Base-by-base conservation (phyloP, 2,329 filamentous ascomycete species). In the Trichoderma gracile region DNA sequence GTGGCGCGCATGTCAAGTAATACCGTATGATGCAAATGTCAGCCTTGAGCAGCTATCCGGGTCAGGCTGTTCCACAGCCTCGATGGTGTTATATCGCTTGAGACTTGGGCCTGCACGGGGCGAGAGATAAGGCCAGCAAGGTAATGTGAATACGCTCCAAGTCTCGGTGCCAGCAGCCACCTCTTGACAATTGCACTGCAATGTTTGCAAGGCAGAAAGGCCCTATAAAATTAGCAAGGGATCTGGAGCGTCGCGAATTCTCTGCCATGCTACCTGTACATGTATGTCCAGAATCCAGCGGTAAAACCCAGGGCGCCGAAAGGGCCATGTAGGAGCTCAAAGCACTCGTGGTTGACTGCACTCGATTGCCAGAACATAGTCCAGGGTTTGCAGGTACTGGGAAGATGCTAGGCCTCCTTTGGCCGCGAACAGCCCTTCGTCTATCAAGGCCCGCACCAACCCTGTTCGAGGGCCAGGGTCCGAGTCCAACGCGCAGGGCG, bases 391-490 rank as follows among this genome's bases (percentile, higher is more conserved):
- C 25, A 40, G 17, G 56, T 50, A 21, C 45, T 17, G 33, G 45
- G 17, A 59, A 50, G 30, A 50, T 50, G 46, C 45, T 50, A 50
- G 23, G n/a, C 46, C 40, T 45, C 10, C 17, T 17, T 46, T 21
- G 38, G 55, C n/a, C 42, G 49, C 63, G 43, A 55, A 54, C 63
- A 42, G 30, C 42, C 27, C 21, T 52, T 42, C 42, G 60, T 59
- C 55, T 55, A 55, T 49, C 42, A 46, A 59, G 46, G 56, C 12
- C 52, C 30, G 53, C 43, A 52, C 57, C 40, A 47, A 54, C 55
- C 63, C 59, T 42, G 55, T 27, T 55, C 47, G n/a, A 21, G 47
- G 27, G 42, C 55, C 30, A 50, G 55, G 49, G 49, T 23, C 33
- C 27, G 17, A 42, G 30, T 60, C 40, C 49, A 59, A 47, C 49